Evolutionary conservation across 2,329 filamentous ascomycete genomes (phyloP).

Genomic region (Ceratocystis cubensis): DNA sequence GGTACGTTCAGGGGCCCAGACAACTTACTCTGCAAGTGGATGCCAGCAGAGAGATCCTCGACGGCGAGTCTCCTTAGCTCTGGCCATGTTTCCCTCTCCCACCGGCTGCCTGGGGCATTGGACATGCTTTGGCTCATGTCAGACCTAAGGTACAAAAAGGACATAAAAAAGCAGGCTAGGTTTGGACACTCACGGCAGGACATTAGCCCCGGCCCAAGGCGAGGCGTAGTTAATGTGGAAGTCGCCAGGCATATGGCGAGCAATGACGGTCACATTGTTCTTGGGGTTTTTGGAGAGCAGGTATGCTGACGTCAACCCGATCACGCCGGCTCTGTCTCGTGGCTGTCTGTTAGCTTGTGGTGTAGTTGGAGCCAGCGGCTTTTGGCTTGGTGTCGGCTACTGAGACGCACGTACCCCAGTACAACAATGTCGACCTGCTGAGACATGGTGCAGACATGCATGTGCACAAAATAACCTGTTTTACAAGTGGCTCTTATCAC

Average conservation of each 20-base stretch:
- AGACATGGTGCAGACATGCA: slow-evolving; percentile 10
- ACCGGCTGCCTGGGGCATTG: slow-evolving; percentile 34
- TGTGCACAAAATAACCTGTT: neutral
- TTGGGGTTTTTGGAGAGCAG: slow-evolving; percentile 35
- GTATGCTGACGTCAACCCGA: slow-evolving; percentile 40
- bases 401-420: slow-evolving; percentile 13
- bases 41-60: slow-evolving; percentile 61
- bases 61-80: slow-evolving; percentile 47
- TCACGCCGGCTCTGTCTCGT: slow-evolving; percentile 35
- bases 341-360: slow-evolving; percentile 8
- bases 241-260: slow-evolving; percentile 88
- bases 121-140: slow-evolving; percentile 32
- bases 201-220: slow-evolving; percentile 78
- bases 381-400: neutral
- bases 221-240: slow-evolving; percentile 85
- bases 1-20: neutral
- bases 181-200: slow-evolving; percentile 47
- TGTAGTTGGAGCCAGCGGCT: neutral
- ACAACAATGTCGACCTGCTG: slow-evolving; percentile 19
- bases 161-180: neutral
- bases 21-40: slow-evolving; percentile 60
- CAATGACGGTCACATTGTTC: slow-evolving; percentile 53
- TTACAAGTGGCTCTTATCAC: neutral
- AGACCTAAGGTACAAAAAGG: neutral
- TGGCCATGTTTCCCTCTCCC: slow-evolving; percentile 54